phyloP scores from a whole-genome alignment of 352 stramenopile species.

The Aphanomyces cochlioides region DNA sequence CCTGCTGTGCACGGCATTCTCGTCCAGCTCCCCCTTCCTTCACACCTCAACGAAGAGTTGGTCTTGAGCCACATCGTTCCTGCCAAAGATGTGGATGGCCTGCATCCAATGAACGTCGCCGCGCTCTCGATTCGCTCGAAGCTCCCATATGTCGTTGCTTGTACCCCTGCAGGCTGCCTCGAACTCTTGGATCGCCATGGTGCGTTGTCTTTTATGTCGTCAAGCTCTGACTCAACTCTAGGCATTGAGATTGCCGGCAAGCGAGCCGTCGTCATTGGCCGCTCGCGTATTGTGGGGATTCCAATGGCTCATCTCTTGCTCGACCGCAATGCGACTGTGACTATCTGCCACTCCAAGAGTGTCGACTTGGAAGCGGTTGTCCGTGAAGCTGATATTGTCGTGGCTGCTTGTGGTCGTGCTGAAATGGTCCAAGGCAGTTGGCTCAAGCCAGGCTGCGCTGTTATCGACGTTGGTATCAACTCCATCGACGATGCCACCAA shows the following conservation, averaged over 20 bases:
- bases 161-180: conserved; percentile 97
- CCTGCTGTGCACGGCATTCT: conserved; percentile 92
- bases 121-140: conserved; percentile 83
- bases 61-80: conserved; percentile 92
- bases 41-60: conserved; percentile 82
- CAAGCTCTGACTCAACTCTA: conserved; percentile 35
- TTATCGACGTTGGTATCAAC: conserved; percentile 99
- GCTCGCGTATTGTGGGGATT: conserved; percentile 97
- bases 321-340: conserved; percentile 96
- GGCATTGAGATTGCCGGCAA: conserved; percentile 89
- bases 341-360: conserved; percentile 96
- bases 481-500: conserved; percentile 78
- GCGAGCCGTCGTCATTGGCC: conserved; percentile 95
- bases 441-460: conserved; percentile 95
- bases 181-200: conserved; percentile 89
- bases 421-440: conserved; percentile 94
- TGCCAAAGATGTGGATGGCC: conserved; percentile 98
- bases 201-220: background rate
- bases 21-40: conserved; percentile 85
- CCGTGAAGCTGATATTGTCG: conserved; percentile 93
- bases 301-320: conserved; percentile 95
- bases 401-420: conserved; percentile 94
- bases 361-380: conserved; percentile 86
- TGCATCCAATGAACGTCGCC: conserved; percentile 97
- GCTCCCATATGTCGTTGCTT: conserved; percentile 90